Percentiles rank a stretch among this genome's conserved stretches.
Evolutionary conservation across 108 stramenopile species (phyloP).

Genomic region (Hondaea fermentalgiana): DNA sequence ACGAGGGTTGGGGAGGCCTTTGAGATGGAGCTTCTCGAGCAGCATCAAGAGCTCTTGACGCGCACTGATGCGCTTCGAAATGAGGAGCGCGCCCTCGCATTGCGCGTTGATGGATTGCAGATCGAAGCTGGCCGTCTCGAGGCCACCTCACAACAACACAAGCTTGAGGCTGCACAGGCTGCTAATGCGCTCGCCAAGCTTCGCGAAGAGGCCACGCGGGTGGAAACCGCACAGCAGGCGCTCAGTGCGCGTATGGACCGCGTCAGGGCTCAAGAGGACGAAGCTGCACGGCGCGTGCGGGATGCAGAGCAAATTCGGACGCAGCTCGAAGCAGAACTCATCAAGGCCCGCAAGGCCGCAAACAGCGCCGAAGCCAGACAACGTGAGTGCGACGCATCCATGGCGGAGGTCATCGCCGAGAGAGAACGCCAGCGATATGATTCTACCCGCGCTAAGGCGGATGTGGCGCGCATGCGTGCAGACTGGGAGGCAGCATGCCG

Average conservation of each 20-base stretch:
- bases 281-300: background rate
- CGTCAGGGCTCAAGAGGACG: background rate
- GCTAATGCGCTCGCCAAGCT: background rate
- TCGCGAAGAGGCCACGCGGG: background rate
- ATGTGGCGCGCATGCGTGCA: background rate
- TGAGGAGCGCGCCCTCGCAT: background rate
- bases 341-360: background rate
- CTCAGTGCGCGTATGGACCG: background rate
- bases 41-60: background rate
- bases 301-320: background rate
- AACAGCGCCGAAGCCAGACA: background rate
- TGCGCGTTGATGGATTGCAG: background rate
- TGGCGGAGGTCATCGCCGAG: background rate
- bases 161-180: background rate
- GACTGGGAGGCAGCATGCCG: background rate
- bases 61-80: background rate
- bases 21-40: background rate
- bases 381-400: background rate
- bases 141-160: background rate
- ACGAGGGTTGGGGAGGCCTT: background rate
- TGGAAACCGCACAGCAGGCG: background rate
- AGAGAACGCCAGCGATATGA: background rate
- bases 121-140: background rate
- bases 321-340: background rate
- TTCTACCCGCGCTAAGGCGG: background rate